A percentile compares a stretch with the other conserved stretches of the same genome.
Evolutionary conservation across 371 early-diverging fungal species (phyloP).

Genomic region (Actinomucor elegans): DNA sequence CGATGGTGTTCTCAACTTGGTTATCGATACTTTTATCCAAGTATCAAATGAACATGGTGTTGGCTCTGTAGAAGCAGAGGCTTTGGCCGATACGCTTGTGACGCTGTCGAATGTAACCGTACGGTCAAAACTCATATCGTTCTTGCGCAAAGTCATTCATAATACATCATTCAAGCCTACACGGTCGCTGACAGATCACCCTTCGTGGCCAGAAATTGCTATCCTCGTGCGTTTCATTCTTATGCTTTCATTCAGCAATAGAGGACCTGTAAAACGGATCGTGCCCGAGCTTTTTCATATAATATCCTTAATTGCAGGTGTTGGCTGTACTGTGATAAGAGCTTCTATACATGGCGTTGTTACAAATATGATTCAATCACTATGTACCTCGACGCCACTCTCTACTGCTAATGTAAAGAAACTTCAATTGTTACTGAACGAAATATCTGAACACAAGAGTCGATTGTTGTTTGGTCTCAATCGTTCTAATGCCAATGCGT

Average conservation of each 20-base stretch:
- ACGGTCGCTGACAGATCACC: constrained; percentile 70
- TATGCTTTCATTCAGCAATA: constrained; percentile 85
- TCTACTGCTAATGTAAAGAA: constrained; percentile 53
- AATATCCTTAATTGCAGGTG: constrained; percentile 73
- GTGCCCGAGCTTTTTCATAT: constrained; percentile 84
- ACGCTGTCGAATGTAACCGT: constrained; percentile 75
- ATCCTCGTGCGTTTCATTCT: constrained; percentile 82
- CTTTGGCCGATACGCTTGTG: constrained; percentile 79
- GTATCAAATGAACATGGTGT: constrained; percentile 78
- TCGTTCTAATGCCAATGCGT: constrained; percentile 65
- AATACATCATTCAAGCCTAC: constrained; percentile 70
- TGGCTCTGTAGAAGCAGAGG: constrained; percentile 76
- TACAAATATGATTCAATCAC: constrained; percentile 84
- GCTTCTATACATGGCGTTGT: constrained; percentile 85
- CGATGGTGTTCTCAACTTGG: constrained; percentile 73
- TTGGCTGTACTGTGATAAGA: constrained; percentile 79
- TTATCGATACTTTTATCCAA: constrained; percentile 74
- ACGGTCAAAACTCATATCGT: constrained; percentile 73
- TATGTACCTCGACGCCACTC: constrained; percentile 68
- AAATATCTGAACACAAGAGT: constrained; percentile 71
- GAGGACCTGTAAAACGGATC: constrained; percentile 59
- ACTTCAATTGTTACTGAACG: constrained; percentile 54
- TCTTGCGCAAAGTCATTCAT: constrained; percentile 64
- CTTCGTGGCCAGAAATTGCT: constrained; percentile 83
- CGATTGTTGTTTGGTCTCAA: constrained; percentile 77